Evolutionary conservation across 768 basidiomycete genomes (phyloP).

Genomic region (Leucosporidium scottii): DNA sequence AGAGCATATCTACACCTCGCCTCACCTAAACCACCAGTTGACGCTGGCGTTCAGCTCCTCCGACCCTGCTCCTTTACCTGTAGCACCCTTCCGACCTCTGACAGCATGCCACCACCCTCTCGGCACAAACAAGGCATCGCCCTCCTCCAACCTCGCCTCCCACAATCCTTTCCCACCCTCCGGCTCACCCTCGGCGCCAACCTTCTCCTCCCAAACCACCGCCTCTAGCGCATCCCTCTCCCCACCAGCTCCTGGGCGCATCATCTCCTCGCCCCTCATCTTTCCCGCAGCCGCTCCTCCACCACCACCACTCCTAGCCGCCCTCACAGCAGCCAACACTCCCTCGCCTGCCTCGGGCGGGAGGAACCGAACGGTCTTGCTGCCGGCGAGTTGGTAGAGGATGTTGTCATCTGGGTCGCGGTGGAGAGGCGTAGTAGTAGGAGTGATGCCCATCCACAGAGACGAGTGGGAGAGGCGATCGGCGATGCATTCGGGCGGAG

Average conservation of each 20-base stretch:
- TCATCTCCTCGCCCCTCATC: not conserved
- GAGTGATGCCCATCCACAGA: not conserved
- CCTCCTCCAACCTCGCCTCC: not conserved
- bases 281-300: not conserved
- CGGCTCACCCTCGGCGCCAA: no score
- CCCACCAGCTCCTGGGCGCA: not conserved
- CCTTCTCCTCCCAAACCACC: not conserved
- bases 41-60: not conserved
- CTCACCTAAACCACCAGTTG: not conserved
- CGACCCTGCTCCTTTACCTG: not conserved
- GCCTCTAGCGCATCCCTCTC: not conserved
- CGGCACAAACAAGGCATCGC: not conserved
- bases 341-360: not conserved
- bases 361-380: not conserved
- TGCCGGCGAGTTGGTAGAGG: not conserved
- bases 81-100: not conserved
- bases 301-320: not conserved
- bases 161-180: not conserved
- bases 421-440: not conserved
- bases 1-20: not conserved
- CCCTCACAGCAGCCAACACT: not conserved
- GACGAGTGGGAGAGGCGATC: not conserved
- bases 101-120: slow-evolving; percentile 3
- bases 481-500: not conserved
- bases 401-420: not conserved